Conservation (phyloP, 2,329 filamentous ascomycete species). For the Beauveria sp. region DNA sequence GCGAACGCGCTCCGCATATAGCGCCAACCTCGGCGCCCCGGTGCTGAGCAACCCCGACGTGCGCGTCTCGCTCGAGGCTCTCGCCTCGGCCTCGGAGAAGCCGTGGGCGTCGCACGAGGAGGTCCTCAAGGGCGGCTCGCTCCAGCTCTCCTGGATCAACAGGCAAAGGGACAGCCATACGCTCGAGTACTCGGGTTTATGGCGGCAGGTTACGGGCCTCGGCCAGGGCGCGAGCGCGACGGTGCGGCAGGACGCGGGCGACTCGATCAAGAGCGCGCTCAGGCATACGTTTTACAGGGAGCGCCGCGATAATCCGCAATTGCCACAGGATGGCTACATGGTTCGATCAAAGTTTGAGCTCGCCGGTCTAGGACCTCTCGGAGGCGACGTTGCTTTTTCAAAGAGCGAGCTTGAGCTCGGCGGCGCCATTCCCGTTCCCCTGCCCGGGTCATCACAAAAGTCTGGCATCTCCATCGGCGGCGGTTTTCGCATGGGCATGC, state of each 20-base stretch:
- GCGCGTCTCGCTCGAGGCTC: constrained; percentile 67
- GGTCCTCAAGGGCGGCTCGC: constrained; percentile 66
- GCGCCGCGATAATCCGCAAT: constrained; percentile 72
- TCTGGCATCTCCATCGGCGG: constrained; percentile 78
- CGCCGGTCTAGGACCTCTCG: constrained; percentile 77
- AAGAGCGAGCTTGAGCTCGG: constrained; percentile 85
- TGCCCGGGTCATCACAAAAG: constrained; percentile 60
- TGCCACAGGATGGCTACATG: constrained; percentile 77
- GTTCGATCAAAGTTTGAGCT: constrained; percentile 71
- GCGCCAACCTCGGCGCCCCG: constrained; percentile 74
- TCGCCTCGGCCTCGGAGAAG: constrained; percentile 81
- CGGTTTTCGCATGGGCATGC: constrained; percentile 70
- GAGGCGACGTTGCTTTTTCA: constrained; percentile 86
- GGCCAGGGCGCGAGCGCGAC: constrained; percentile 69
- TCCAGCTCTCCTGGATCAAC: constrained; percentile 69
- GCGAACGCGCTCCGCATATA: constrained; percentile 84
- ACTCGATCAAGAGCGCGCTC: constrained; percentile 82
- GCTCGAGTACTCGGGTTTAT: constrained; percentile 70
- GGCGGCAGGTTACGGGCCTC: constrained; percentile 83
- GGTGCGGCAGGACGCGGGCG: constrained; percentile 77
- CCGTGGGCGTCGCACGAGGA: constrained; percentile 94
- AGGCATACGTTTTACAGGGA: constrained; percentile 77
- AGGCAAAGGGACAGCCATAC: constrained; percentile 62
- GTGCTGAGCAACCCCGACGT: constrained; percentile 78
- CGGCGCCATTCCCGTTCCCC: constrained; percentile 63